These are phyloP conservation scores for Brassica rapa DNA, from an alignment of 345 rosid genomes.

Conservation along the genomic window DNA sequence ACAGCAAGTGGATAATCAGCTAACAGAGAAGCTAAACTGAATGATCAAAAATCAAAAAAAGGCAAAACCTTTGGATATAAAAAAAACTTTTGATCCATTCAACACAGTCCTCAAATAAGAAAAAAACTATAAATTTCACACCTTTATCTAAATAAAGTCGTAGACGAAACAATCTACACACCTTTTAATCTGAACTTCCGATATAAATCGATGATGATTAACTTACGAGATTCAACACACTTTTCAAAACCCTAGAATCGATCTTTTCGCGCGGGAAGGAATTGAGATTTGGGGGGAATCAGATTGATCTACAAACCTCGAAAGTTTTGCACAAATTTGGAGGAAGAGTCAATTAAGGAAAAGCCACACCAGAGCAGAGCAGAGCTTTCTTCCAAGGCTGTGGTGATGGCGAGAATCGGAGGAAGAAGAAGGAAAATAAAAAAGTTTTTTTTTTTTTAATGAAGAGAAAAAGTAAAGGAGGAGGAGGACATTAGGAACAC, in stretches of 20 bases:
- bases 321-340: neutral
- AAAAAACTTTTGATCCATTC: too few relatives aligned
- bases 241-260: conserved; percentile 36
- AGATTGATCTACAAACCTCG: conserved; percentile 23
- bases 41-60: too few relatives aligned
- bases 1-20: neutral
- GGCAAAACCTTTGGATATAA: too few relatives aligned
- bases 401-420: conserved; percentile 26
- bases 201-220: conserved; percentile 31
- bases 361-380: conserved; percentile 13
- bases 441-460: neutral
- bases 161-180: neutral
- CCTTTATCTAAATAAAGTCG: neutral
- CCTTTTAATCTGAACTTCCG: conserved; percentile 32
- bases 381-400: neutral
- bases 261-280: conserved; percentile 28
- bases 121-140: neutral
- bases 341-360: conserved; percentile 7
- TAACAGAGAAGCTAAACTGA: too few relatives aligned
- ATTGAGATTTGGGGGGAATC: conserved; percentile 30
- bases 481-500: conserved; percentile 17
- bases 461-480: neutral
- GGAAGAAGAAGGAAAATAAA: conserved; percentile 6
- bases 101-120: too few relatives aligned
- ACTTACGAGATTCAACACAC: conserved; percentile 20